Percentiles rank a stretch among this genome's conserved stretches.
Conservation (phyloP, 495 filamentous ascomycete species). For the Trichoderma gamsii region DNA sequence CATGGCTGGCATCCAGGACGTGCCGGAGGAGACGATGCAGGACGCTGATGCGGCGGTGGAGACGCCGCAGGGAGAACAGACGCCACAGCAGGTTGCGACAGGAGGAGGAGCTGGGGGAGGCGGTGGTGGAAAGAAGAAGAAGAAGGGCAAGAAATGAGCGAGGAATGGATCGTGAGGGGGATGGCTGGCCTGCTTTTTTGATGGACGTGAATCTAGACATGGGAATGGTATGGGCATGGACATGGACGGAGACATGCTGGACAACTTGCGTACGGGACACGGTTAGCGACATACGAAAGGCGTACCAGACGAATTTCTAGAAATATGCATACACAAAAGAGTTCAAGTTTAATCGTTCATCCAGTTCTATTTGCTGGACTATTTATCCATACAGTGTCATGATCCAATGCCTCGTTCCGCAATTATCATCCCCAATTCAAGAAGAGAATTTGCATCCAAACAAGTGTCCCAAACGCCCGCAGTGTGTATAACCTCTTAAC, state of each 20-base stretch:
- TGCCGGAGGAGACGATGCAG: constrained; percentile 35
- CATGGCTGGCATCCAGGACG: constrained; percentile 54
- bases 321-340: not conserved
- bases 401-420: not conserved
- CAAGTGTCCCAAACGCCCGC: not conserved
- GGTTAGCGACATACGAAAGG: not conserved
- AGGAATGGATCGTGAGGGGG: not conserved
- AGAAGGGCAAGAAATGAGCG: constrained; percentile 49
- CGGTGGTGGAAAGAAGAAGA: constrained; percentile 47
- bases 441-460: not conserved
- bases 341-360: constrained; percentile 3
- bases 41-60: constrained; percentile 28
- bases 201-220: not conserved
- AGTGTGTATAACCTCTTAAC: constrained; percentile 3
- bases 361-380: constrained; percentile 8
- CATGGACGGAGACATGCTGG: not conserved
- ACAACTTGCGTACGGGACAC: not conserved
- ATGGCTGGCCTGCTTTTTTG: not conserved
- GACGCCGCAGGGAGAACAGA: constrained; percentile 30
- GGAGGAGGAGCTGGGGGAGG: constrained; percentile 21
- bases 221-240: not conserved
- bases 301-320: not conserved
- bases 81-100: constrained; percentile 25
- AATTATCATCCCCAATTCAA: not conserved
- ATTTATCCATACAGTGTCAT: constrained; percentile 11